phyloP scores from a whole-genome alignment of 2,329 filamentous ascomycete genomes.

The Trichoderma atrobrunneum region DNA sequence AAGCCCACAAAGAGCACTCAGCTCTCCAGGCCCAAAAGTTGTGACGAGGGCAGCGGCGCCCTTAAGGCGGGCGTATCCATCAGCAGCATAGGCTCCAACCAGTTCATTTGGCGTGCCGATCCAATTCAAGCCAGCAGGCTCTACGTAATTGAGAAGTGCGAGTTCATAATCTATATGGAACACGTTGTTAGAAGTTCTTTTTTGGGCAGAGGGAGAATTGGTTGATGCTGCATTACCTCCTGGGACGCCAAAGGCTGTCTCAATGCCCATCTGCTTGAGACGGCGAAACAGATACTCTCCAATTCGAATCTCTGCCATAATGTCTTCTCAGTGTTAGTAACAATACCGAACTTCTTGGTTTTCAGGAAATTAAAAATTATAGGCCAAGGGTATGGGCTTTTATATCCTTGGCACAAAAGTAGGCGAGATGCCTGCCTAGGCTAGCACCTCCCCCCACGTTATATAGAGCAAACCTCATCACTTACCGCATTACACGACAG shows the following conservation, averaged over 20 bases:
- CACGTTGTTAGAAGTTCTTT: background rate
- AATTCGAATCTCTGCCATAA: background rate
- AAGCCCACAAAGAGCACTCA: conserved; percentile 4
- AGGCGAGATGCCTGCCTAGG: background rate
- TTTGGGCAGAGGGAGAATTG: background rate
- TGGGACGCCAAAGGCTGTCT: conserved; percentile 10
- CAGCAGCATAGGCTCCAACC: conserved; percentile 5
- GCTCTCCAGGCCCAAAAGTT: conserved; percentile 8
- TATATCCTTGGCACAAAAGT: background rate
- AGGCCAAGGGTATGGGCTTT: background rate
- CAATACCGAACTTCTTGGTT: background rate
- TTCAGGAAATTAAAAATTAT: background rate
- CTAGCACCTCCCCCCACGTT: background rate
- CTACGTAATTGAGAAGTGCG: background rate
- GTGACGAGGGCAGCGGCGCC: background rate
- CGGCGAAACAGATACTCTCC: conserved; percentile 4
- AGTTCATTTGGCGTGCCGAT: conserved; percentile 10
- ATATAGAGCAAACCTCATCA: background rate
- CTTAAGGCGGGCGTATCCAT: conserved; percentile 13
- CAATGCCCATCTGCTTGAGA: conserved; percentile 2
- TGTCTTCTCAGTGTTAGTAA: background rate
- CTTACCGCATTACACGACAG: background rate
- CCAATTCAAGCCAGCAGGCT: background rate
- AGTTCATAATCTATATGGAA: background rate
- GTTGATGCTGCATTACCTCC: background rate